A percentile compares a stretch with the other conserved stretches of the same genome.
Conservation (phyloP, 2,329 filamentous ascomycete species). For the Neurospora sp. region DNA sequence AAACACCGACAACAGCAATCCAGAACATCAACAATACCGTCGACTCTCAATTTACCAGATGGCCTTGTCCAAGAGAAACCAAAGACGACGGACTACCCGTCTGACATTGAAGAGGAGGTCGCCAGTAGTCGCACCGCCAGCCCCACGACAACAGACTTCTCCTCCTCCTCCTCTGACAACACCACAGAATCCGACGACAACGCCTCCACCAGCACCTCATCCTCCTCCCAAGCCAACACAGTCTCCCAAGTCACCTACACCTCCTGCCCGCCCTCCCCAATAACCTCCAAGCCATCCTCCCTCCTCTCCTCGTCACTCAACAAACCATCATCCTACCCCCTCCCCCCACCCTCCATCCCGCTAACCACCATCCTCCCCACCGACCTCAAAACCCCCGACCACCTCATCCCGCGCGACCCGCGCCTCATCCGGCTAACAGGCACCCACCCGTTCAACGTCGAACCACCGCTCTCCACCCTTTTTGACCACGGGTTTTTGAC, state of each 20-base stretch:
- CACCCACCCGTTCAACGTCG: conserved; percentile 83
- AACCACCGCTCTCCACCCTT: conserved; percentile 68
- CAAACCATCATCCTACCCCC: conserved; percentile 36
- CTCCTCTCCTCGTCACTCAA: conserved; percentile 7
- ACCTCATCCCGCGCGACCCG: conserved; percentile 68
- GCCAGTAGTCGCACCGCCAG: background rate
- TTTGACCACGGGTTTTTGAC: conserved; percentile 79
- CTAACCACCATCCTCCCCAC: conserved; percentile 55
- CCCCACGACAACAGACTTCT: background rate
- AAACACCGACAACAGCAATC: background rate
- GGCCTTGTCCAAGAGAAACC: background rate
- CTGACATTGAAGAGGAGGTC: background rate
- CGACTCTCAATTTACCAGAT: background rate
- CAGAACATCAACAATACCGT: background rate
- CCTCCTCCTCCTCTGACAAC: conserved; percentile 1
- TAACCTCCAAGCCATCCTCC: background rate
- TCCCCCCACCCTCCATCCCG: conserved; percentile 54
- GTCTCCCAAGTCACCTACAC: background rate
- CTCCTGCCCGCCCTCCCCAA: background rate
- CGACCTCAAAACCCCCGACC: conserved; percentile 75
- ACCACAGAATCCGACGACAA: conserved; percentile 1
- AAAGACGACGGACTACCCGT: background rate
- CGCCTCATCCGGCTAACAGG: conserved; percentile 80
- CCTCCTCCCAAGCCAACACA: too few relatives aligned
- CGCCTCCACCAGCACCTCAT: background rate